Conservation (phyloP, 2,329 filamentous ascomycete species). For the Thermochaetoides dissita region DNA sequence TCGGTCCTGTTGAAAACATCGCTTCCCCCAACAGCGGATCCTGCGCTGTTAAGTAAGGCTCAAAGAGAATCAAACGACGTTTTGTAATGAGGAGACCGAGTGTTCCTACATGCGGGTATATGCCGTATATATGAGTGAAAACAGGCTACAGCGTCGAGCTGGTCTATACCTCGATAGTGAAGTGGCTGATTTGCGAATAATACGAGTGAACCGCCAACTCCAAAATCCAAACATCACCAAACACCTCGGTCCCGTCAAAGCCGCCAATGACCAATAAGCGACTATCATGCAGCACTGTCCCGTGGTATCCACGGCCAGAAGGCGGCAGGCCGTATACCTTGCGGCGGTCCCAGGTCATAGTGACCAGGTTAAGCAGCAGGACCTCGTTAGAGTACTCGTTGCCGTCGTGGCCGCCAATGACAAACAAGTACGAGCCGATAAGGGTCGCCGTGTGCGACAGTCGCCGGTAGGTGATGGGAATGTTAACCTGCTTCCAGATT, state of each 20-base stretch:
- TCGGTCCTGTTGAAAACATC: no score
- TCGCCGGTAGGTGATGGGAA: slow-evolving; percentile 47
- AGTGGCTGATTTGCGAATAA: slow-evolving; percentile 61
- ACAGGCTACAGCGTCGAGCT: background rate
- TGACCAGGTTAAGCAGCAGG: slow-evolving; percentile 54
- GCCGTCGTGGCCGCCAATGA: slow-evolving; percentile 57
- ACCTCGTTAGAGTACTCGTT: slow-evolving; percentile 57
- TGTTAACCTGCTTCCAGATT: slow-evolving; percentile 44
- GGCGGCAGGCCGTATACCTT: slow-evolving; percentile 50
- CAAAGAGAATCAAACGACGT: slow-evolving; percentile 3
- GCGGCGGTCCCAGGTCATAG: slow-evolving; percentile 59
- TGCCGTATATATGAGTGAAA: no score
- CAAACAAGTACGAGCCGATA: slow-evolving; percentile 56
- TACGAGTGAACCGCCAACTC: slow-evolving; percentile 58
- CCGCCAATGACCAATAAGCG: slow-evolving; percentile 51
- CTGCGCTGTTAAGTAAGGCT: no score
- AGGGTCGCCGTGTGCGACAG: slow-evolving; percentile 56
- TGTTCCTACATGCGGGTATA: no score
- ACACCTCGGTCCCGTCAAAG: slow-evolving; percentile 54
- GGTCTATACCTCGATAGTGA: slow-evolving; percentile 50
- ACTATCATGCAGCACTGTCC: slow-evolving; percentile 51
- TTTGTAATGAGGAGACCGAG: background rate
- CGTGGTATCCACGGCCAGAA: slow-evolving; percentile 52
- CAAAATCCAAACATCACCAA: slow-evolving; percentile 52
- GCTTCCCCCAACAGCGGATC: no score